Percentiles rank a stretch among this genome's conserved stretches.
Evolutionary conservation across 192 early-diverging fungal species (phyloP).

Genomic region (Paraglomus brasilianum): DNA sequence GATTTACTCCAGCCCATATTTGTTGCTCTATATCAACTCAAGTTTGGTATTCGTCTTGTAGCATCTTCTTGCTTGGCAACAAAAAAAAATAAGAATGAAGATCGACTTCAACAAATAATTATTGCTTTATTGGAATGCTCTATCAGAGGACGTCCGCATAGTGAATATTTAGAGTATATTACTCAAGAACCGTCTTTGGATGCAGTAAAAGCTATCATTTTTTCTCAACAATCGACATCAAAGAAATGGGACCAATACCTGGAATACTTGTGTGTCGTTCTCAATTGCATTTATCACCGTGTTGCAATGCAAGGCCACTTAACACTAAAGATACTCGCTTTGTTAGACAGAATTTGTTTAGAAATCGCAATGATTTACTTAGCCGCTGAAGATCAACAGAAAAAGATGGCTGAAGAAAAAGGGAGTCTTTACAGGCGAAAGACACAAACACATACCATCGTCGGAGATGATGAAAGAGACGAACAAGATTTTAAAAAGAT

Average conservation of each 20-base stretch:
- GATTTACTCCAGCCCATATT: slow-evolving; percentile 74
- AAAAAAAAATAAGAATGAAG: too few relatives aligned
- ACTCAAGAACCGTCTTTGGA: slow-evolving; percentile 25
- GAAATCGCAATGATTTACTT: slow-evolving; percentile 63
- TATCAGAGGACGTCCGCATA: background rate
- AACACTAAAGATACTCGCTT: slow-evolving; percentile 38
- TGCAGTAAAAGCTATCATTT: slow-evolving; percentile 46
- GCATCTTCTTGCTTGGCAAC: slow-evolving; percentile 29
- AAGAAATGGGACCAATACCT: slow-evolving; percentile 55
- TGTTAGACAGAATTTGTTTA: slow-evolving; percentile 52
- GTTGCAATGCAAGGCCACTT: slow-evolving; percentile 45
- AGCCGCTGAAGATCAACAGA: slow-evolving; percentile 59
- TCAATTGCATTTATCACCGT: slow-evolving; percentile 45
- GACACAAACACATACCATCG: slow-evolving; percentile 43
- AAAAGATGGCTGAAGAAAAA: slow-evolving; percentile 48
- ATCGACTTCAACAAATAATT: too few relatives aligned
- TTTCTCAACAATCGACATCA: slow-evolving; percentile 36
- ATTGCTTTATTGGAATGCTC: too few relatives aligned
- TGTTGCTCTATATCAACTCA: slow-evolving; percentile 70
- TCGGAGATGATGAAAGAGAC: slow-evolving; percentile 64
- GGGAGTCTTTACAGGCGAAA: slow-evolving; percentile 56
- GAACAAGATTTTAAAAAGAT: slow-evolving; percentile 69
- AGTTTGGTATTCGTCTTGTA: slow-evolving; percentile 68
- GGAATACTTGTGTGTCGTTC: slow-evolving; percentile 46
- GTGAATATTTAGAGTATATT: slow-evolving; percentile 25